Conservation (phyloP, 345 rosid genomes). For the Euphorbia pulcherrima region DNA sequence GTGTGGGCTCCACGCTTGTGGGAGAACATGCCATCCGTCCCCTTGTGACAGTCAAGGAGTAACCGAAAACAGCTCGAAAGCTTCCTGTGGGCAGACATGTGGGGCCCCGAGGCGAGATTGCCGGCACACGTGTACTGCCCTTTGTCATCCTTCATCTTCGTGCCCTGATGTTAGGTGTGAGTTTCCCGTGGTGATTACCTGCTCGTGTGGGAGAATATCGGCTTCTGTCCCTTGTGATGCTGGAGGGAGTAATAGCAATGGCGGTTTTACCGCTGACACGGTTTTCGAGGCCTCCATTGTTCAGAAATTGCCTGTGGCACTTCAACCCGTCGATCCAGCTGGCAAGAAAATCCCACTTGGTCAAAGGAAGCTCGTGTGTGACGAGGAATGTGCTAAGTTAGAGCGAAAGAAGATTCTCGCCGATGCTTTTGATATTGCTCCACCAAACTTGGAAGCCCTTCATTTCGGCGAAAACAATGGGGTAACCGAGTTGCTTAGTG, state of each 20-base stretch:
- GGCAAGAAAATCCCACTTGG: conserved; percentile 66
- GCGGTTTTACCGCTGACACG: no score
- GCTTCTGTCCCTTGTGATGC: conserved; percentile 80
- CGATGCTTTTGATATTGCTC: no score
- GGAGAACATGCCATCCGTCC: conserved; percentile 66
- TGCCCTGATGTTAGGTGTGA: conserved; percentile 92
- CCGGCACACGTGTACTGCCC: conserved; percentile 72
- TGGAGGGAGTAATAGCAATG: no score
- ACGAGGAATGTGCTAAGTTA: conserved; percentile 79
- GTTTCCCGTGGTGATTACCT: conserved; percentile 57
- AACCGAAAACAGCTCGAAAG: conserved; percentile 40
- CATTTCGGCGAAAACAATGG: conserved; percentile 80
- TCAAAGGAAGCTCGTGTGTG: conserved; percentile 83
- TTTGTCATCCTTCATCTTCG: conserved; percentile 74
- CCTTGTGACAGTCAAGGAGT: conserved; percentile 74
- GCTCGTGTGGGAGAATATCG: conserved; percentile 81
- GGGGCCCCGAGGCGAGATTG: conserved; percentile 95
- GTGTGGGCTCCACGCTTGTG: conserved; percentile 96
- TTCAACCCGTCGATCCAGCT: conserved; percentile 63
- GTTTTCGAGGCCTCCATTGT: conserved; percentile 59
- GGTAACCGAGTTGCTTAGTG: conserved; percentile 65
- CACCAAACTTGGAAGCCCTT: conserved; percentile 72
- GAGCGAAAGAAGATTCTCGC: no score
- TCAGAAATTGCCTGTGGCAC: conserved; percentile 62
- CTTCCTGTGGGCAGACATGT: conserved; percentile 89